Conservation (phyloP, 192 early-diverging fungal species). For the Coemansia sp. region DNA sequence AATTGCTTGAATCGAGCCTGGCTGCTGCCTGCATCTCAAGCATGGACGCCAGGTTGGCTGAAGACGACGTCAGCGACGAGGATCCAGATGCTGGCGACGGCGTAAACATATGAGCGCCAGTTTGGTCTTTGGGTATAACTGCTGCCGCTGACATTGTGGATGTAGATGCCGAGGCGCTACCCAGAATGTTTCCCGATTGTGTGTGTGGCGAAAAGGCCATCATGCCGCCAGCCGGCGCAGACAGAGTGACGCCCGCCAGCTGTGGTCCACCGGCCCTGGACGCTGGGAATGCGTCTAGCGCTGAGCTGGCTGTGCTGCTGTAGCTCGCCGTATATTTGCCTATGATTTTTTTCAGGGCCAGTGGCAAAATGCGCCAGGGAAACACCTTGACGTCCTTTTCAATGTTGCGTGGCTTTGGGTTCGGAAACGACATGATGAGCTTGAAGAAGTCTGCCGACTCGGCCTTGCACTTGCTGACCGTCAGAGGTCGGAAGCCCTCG, state of each 20-base stretch:
- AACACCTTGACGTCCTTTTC: slow-evolving; percentile 90
- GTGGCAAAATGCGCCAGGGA: slow-evolving; percentile 69
- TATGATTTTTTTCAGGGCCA: slow-evolving; percentile 76
- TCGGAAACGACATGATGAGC: slow-evolving; percentile 78
- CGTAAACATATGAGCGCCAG: not conserved
- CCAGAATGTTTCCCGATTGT: slow-evolving; percentile 9
- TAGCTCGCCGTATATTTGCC: slow-evolving; percentile 64
- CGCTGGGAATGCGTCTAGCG: slow-evolving; percentile 25
- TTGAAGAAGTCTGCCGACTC: slow-evolving; percentile 80
- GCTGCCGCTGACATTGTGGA: slow-evolving; percentile 26
- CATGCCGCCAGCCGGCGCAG: slow-evolving; percentile 28
- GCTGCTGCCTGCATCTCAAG: slow-evolving; percentile 16
- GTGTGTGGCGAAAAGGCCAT: slow-evolving; percentile 21
- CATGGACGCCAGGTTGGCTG: slow-evolving; percentile 16
- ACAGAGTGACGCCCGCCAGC: slow-evolving; percentile 23
- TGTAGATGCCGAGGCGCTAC: slow-evolving; percentile 23
- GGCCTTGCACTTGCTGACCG: slow-evolving; percentile 73
- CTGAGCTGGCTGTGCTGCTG: slow-evolving; percentile 33
- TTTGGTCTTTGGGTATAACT: not conserved
- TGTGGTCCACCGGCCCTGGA: slow-evolving; percentile 19
- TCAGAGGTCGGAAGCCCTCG: slow-evolving; percentile 75
- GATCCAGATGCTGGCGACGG: slow-evolving; percentile 13
- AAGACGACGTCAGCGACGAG: slow-evolving; percentile 12
- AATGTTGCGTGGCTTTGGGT: slow-evolving; percentile 82
- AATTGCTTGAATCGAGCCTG: not conserved